Evolutionary conservation across 176 grass and related monocot genomes (phyloP).

Genomic region (Raddia guianensis): DNA sequence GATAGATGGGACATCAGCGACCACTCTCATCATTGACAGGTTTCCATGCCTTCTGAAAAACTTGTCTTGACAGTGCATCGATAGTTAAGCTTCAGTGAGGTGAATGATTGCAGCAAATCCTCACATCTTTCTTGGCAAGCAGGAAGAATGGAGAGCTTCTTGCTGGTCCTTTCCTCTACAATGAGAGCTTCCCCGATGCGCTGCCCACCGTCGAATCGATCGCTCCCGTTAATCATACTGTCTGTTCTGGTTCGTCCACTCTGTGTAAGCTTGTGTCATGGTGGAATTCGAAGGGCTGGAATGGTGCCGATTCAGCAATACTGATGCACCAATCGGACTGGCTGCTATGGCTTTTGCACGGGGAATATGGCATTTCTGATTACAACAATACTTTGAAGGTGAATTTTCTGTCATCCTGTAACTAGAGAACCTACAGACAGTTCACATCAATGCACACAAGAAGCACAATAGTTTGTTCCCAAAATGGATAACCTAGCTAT

Average conservation of each 20-base stretch:
- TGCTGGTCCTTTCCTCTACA: conserved; percentile 71
- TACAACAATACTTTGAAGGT: conserved; percentile 90
- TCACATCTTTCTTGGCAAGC: not conserved
- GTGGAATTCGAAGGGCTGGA: conserved; percentile 46
- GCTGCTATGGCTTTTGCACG: conserved; percentile 90
- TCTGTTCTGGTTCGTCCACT: conserved; percentile 73
- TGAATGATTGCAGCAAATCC: too few relatives aligned
- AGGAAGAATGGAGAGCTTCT: conserved; percentile 60
- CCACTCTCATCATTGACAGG: conserved; percentile 77
- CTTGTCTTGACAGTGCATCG: not conserved
- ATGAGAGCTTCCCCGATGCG: conserved; percentile 71
- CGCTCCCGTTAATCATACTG: conserved; percentile 69
- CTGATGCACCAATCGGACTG: conserved; percentile 94
- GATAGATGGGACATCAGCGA: conserved; percentile 64
- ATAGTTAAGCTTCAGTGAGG: not conserved
- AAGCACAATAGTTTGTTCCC: not conserved
- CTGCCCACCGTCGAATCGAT: conserved; percentile 61
- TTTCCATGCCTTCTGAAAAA: not conserved
- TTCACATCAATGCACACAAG: not conserved
- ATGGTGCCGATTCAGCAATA: conserved; percentile 38
- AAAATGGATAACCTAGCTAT: not conserved
- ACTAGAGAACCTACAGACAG: not conserved
- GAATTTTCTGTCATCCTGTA: not conserved
- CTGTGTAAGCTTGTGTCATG: conserved; percentile 86
- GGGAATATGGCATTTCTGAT: conserved; percentile 66